Conservation (phyloP, 176 grass and related monocot species). For the Zizania latifolia region DNA sequence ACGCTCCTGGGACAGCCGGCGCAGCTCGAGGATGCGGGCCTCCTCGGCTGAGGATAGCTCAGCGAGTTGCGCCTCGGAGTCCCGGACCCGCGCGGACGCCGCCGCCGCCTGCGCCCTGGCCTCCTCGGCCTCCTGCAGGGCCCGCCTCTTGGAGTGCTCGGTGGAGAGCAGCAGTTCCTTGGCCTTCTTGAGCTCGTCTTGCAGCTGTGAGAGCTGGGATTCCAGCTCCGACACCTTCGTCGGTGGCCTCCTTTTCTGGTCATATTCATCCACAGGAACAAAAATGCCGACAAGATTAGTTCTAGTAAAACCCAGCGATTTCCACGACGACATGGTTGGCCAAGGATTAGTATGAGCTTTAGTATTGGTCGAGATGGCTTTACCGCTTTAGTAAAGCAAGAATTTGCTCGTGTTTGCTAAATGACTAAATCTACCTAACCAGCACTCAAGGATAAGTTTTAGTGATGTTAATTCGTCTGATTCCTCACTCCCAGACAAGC, state of each 20-base stretch:
- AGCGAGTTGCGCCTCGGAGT: conserved; percentile 48
- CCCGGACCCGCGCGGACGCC: conserved; percentile 35
- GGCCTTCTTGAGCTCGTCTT: conserved; percentile 72
- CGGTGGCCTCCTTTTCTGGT: conserved; percentile 60
- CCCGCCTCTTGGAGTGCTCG: conserved; percentile 53
- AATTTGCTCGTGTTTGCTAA: neutral
- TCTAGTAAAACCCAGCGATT: neutral
- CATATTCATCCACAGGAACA: conserved; percentile 26
- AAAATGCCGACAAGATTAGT: conserved; percentile 25
- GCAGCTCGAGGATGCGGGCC: conserved; percentile 61
- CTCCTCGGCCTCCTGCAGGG: conserved; percentile 70
- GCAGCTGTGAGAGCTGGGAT: conserved; percentile 59
- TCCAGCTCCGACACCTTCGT: conserved; percentile 59
- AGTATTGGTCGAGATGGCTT: neutral
- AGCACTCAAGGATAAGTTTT: neutral
- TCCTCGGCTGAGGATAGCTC: conserved; percentile 63
- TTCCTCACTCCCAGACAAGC: neutral
- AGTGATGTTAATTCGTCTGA: neutral
- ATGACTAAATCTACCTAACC: neutral
- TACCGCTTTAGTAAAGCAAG: too few relatives aligned
- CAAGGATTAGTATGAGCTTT: neutral
- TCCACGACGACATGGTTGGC: neutral
- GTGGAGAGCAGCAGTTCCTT: conserved; percentile 71
- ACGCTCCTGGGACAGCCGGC: conserved; percentile 85
- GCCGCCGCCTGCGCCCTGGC: conserved; percentile 37